Base-by-base conservation (phyloP, 495 filamentous ascomycete species). In the Xylaria bambusicola region DNA sequence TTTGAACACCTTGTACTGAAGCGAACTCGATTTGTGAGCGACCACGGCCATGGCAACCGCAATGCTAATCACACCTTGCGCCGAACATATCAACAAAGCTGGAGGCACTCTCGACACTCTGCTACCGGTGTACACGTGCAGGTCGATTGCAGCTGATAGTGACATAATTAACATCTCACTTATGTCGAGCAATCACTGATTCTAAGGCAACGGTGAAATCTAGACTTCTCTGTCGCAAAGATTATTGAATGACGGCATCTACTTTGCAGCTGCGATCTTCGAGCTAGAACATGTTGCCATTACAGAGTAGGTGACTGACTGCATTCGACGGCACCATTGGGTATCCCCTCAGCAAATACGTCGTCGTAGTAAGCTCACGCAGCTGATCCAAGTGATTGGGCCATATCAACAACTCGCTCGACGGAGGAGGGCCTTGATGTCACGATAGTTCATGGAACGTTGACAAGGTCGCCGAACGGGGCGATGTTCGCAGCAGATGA, bases 381-480 rank as follows among this genome's bases (percentile, higher is more conserved):
- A 47, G 40, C 21, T 18, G 47, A 45, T 33, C 23, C 26, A 47
- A 20, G 29, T 13, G 40, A 60, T 53, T 53, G 40, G 56, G 50
- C 20, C 40, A 18, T n/a, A n/a, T 21, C 40, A 44, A 45, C 47
- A 33, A 53, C 40, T 23, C 40, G 27, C 51, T 52, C 20, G 31
- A 36, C 6, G n/a, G 38, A 47, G 20, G 41, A 49, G 10, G 46
- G 35, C 8, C 27, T 24, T 13, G 47, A 52, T 52, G 47, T 59
- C 56, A 45, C 24, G 56, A 52, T 52, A 20, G 13, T 50, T 49
- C 44, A 41, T 41, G 55, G 45, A 45, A 58, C 24, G 33, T 41
- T 52, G 47, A 24, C 56, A 46, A 59, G 48, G 56, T 45, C 56
- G 47, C 36, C 56, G 46, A 59, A 52, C 38, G 56, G 56, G 48